phyloP scores from a whole-genome alignment of 306 rosid genomes.

The Chamaecrista fasciculata region DNA sequence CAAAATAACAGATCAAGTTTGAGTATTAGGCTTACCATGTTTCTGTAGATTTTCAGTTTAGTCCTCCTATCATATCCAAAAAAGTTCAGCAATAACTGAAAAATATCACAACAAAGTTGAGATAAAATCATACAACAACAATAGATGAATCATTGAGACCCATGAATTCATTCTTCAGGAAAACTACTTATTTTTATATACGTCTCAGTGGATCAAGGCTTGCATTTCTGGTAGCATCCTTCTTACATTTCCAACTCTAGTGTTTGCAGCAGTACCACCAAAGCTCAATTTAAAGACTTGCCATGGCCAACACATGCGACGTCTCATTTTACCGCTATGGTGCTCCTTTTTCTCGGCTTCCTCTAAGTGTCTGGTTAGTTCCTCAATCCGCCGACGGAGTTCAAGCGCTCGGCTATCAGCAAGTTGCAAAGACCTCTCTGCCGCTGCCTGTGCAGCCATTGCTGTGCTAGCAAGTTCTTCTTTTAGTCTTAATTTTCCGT shows the following conservation, averaged over 20 bases:
- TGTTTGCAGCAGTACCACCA: conserved; percentile 23
- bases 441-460: conserved; percentile 85
- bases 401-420: conserved; percentile 65
- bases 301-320: conserved; percentile 86
- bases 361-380: conserved; percentile 55
- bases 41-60: too few relatives aligned
- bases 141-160: neutral
- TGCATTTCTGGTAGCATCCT: conserved; percentile 85
- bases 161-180: conserved; percentile 8
- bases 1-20: too few relatives aligned
- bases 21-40: too few relatives aligned
- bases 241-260: conserved; percentile 38
- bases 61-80: too few relatives aligned
- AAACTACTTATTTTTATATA: conserved; percentile 14
- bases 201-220: conserved; percentile 44
- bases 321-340: conserved; percentile 44
- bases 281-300: conserved; percentile 40
- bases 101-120: neutral
- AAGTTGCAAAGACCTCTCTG: conserved; percentile 69
- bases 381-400: conserved; percentile 55
- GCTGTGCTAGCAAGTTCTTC: conserved; percentile 73
- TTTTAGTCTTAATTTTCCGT: conserved; percentile 64
- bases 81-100: too few relatives aligned
- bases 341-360: conserved; percentile 66
- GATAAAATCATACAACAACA: neutral